Base-by-base conservation (phyloP, 2,329 filamentous ascomycete genomes). In the Colletotrichum spaethianum region DNA sequence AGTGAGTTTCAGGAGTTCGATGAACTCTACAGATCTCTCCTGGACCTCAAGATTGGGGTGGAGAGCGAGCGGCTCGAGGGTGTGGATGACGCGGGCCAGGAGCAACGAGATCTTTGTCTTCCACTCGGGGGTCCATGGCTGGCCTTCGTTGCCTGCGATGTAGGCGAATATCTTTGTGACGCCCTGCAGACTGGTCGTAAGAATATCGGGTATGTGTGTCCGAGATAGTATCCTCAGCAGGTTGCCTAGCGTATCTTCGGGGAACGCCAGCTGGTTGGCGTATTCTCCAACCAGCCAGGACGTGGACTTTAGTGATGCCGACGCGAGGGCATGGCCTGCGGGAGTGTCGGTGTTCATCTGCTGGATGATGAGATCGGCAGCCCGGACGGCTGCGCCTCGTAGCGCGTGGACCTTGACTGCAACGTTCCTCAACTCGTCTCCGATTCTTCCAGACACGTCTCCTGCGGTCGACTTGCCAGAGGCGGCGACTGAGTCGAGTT, bases 41-140 rank as follows among this genome's bases (percentile, higher is more conserved):
- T 99, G 96, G 4, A 99, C 95, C 79, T 99, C 96, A 1, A 99
- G 87, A 77, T 92, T 94, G 0, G 96, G 95, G 80, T 98, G 94
- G 50, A 92, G 87, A 0, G 92, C 91, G 20, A 98, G 82, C 0
- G 92, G 90, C 77, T 98, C 95, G 28, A 98, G 85, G 59, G 94
- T 93, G 79, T 96, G 90, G 26, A 97, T 89, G 8, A 98, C 91
- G 2, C 95, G 91, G 36, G 93, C 93, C 82, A 97, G 91, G 31
- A 97, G 86, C 4, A 98, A 87, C 11, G 93, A 91, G 42, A 93
- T 90, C 74, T 91, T 91, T 0, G 93, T 92, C 79, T 94, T 95
- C 68, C 93, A 88, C 78, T 93, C 91, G 0, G 89, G 80, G 12
- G 91, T 93, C 94, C 95, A 98, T 0, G 86, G 83, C 31, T 88